Base-by-base conservation (phyloP, 805 yeast species). In the Zygosaccharomyces rouxii region DNA sequence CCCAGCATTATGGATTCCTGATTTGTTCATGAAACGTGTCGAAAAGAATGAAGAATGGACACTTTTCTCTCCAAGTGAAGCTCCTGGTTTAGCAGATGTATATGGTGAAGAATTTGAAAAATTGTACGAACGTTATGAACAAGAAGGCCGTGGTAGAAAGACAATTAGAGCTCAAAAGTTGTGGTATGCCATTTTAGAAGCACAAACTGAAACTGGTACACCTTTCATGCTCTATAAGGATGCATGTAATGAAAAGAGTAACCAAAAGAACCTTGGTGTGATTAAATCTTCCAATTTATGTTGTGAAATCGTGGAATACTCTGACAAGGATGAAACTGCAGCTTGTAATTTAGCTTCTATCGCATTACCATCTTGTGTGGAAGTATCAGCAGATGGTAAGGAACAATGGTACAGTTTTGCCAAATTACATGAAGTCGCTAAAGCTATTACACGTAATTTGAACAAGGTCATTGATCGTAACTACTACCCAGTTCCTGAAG, bases 191-290 rank as follows among this genome's bases (percentile, higher is more conserved):
- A 89, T 90, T 41, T 68, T 92, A 47, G 94, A 88, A 63, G 81
- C 96, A 25, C 98, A 90, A 70, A 86, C 92, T 30, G 97, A 90
- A 70, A 90, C 97, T 4, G 98, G 98, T 38, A 86, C 86, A 55
- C 98, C 98, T 18, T 90, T 86, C 72, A 82, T 90, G 84, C 74
- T 90, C 5, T 90, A 87, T 73, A 90, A 90, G 64, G 98, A 90
- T 71, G 78, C 95, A 5, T 86, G 96, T 70, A 90, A 90, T 67
- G 56, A 64, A 38, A 89, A 92, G 69, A 80, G 89, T 30, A 92
- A 92, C 67, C 98, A 90, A 67, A 80, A 86, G 72, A 90, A 92
- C 65, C 71, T 92, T 56, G 98, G 98, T 33, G 79, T 83, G 14
- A 92, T 90, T 63, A 89, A 89, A 68, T 87, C 96, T 1, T 89